Conservation (phyloP, 176 grass and related monocot genomes). For the Dactylis glomerata region DNA sequence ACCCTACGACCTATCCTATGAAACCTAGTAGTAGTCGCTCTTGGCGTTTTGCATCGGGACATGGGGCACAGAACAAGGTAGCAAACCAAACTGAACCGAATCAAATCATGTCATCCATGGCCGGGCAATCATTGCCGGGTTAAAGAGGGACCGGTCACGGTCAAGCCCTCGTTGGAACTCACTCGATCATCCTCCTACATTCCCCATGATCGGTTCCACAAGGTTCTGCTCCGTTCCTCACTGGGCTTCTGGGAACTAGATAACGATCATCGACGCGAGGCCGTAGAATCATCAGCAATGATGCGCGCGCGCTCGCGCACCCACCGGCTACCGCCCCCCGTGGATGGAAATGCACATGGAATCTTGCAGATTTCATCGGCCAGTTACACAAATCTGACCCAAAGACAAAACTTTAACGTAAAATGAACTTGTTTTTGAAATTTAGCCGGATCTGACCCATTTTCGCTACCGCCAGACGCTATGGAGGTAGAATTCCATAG, state of each 20-base stretch:
- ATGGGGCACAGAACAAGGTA: not conserved
- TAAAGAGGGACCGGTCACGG: not conserved
- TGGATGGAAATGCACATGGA: not conserved
- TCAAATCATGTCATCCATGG: no score
- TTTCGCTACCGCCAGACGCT: no score
- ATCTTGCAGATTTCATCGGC: not conserved
- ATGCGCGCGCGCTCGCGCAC: not conserved
- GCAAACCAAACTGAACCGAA: not conserved
- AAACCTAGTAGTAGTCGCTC: not conserved
- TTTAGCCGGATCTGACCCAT: no score
- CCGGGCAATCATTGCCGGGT: not conserved
- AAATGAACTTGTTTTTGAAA: no score
- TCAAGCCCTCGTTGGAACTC: not conserved
- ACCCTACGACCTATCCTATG: not conserved
- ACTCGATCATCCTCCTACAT: not conserved
- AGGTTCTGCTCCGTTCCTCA: not conserved
- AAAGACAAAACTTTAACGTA: no score
- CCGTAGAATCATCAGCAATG: not conserved
- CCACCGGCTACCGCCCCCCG: not conserved
- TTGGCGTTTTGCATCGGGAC: not conserved
- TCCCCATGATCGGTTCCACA: slow-evolving; percentile 7
- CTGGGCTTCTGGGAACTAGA: not conserved
- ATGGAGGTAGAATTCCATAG: no score
- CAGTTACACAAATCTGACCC: no score
- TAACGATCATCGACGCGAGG: not conserved